Percentiles rank a stretch among this genome's conserved stretches.
phyloP scores from a whole-genome alignment of 2,329 filamentous ascomycete genomes.

The Neopestalotiopsis sp. region DNA sequence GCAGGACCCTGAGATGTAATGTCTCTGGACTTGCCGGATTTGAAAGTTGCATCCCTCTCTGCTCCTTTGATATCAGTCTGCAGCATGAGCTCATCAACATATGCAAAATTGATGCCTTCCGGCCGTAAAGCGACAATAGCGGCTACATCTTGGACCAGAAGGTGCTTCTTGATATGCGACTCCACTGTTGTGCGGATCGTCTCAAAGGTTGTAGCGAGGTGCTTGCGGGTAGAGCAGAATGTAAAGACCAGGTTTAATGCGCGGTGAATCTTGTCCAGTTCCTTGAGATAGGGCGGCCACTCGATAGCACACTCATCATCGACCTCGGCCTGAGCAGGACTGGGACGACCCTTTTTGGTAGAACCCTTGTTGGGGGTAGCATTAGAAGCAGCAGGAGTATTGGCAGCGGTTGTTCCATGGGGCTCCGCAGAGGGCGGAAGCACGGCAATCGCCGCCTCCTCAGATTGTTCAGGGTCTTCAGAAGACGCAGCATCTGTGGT shows the following conservation, averaged over 20 bases:
- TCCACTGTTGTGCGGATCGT: constrained; percentile 87
- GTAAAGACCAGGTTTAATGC: constrained; percentile 94
- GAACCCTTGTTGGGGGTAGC: background rate
- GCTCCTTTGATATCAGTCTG: constrained; percentile 79
- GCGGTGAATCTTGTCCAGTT: constrained; percentile 76
- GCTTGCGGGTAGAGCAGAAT: constrained; percentile 91
- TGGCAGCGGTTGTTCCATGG: constrained; percentile 7
- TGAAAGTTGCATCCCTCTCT: constrained; percentile 68
- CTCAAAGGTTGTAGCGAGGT: constrained; percentile 89
- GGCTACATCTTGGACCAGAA: constrained; percentile 81
- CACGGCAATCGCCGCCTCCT: background rate
- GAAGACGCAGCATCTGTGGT: constrained; percentile 32
- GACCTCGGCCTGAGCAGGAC: constrained; percentile 12
- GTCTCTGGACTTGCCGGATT: constrained; percentile 58
- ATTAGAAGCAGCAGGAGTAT: constrained; percentile 10
- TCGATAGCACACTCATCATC: constrained; percentile 43
- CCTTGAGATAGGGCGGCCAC: constrained; percentile 80
- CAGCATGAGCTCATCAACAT: constrained; percentile 83
- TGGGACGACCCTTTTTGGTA: constrained; percentile 26
- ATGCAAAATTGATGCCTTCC: constrained; percentile 79
- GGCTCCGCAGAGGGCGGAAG: background rate
- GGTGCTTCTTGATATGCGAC: constrained; percentile 73
- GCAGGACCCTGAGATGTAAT: constrained; percentile 55
- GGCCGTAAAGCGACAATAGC: constrained; percentile 81
- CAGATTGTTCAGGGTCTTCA: constrained; percentile 18